Percentiles rank a stretch among this genome's conserved stretches.
phyloP scores from a whole-genome alignment of 208 protist species.

The Trypanosoma lewisi region DNA sequence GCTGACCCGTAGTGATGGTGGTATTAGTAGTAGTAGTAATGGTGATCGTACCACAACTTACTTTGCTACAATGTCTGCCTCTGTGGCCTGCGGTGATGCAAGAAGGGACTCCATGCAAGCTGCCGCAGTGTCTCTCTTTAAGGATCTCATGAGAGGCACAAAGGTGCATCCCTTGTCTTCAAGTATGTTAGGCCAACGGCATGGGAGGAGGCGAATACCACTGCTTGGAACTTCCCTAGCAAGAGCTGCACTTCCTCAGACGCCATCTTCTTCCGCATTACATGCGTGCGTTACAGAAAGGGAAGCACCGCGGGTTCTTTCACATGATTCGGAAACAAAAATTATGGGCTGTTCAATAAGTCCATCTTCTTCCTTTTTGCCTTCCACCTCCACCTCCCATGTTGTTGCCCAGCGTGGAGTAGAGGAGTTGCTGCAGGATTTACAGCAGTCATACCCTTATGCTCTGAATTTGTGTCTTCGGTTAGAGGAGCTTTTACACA shows the following conservation, averaged over 20 bases:
- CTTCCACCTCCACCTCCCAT: background rate
- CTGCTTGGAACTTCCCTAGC: slow-evolving; percentile 15
- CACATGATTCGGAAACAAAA: background rate
- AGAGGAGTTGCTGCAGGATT: slow-evolving; percentile 21
- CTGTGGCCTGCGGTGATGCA: slow-evolving; percentile 4
- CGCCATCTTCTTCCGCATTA: background rate
- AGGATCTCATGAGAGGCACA: slow-evolving; percentile 20
- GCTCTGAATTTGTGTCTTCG: slow-evolving; percentile 38
- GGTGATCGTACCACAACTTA: too few relatives aligned
- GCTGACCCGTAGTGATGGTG: slow-evolving; percentile 1
- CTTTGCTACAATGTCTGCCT: slow-evolving; percentile 44
- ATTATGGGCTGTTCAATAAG: background rate
- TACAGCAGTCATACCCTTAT: slow-evolving; percentile 16
- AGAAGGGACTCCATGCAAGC: background rate
- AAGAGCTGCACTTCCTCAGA: background rate
- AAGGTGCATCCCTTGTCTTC: background rate
- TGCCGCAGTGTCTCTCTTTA: slow-evolving; percentile 22
- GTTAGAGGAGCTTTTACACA: slow-evolving; percentile 5
- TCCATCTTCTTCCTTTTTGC: background rate
- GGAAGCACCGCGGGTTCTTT: background rate
- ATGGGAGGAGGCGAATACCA: background rate
- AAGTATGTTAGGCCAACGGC: background rate
- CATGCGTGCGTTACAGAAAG: background rate
- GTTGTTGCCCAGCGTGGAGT: slow-evolving; percentile 12
- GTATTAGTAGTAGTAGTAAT: slow-evolving; percentile 18